These are phyloP conservation scores for Eimeria praecox DNA, from an alignment of 169 alveolate genomes.

Conservation along the genomic window DNA sequence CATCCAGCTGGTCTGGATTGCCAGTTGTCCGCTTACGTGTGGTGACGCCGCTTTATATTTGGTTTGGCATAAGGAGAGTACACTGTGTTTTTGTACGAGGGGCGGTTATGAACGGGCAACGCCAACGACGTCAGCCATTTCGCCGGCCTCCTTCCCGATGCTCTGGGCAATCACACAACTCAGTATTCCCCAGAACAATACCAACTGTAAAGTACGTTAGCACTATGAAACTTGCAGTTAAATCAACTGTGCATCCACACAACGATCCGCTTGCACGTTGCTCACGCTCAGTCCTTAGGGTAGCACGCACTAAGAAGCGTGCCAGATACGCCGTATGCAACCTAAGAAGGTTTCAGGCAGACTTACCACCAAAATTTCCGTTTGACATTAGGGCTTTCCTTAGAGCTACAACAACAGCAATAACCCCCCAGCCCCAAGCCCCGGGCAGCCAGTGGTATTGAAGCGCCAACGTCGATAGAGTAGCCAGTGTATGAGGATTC, in stretches of 20 bases:
- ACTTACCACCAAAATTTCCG: background rate
- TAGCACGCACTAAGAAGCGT: background rate
- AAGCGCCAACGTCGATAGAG: background rate
- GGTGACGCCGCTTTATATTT: background rate
- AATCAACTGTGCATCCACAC: background rate
- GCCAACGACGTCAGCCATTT: conserved; percentile 13
- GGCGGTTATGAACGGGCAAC: background rate
- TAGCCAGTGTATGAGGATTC: background rate
- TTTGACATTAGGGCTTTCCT: background rate
- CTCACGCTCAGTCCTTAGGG: background rate
- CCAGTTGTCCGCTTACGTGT: background rate
- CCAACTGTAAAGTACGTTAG: background rate
- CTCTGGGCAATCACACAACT: background rate
- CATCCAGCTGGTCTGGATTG: background rate
- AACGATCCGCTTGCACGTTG: background rate
- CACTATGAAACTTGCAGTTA: background rate
- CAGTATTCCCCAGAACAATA: background rate
- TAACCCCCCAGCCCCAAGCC: conserved; percentile 70
- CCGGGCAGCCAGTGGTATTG: background rate
- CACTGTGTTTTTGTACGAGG: background rate
- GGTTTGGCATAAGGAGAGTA: background rate
- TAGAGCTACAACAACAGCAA: background rate
- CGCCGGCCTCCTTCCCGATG: background rate
- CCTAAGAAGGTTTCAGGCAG: background rate
- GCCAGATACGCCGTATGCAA: background rate